These are phyloP conservation scores for Endocalyx cinctus DNA, from an alignment of 2,329 filamentous ascomycete genomes.

Conservation along the genomic window DNA sequence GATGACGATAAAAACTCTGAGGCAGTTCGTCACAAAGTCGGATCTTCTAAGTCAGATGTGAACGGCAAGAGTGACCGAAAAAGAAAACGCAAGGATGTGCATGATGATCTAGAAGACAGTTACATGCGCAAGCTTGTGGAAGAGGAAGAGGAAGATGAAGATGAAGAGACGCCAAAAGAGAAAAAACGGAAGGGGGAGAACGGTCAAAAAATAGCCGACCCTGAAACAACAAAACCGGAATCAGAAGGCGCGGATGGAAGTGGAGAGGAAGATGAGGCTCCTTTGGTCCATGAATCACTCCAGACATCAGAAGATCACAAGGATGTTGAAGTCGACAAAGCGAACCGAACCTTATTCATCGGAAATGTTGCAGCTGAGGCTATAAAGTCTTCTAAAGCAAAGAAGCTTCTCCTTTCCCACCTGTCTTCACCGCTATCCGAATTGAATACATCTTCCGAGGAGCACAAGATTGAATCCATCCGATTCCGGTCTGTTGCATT, in stretches of 20 bases:
- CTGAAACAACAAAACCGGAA: constrained; percentile 18
- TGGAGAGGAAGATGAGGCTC: constrained; percentile 35
- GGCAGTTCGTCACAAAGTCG: too few species aligned
- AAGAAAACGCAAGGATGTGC: constrained; percentile 62
- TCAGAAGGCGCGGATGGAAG: too few species aligned
- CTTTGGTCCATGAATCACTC: constrained; percentile 54
- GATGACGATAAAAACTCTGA: constrained; percentile 38
- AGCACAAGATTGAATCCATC: constrained; percentile 80
- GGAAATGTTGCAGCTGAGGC: constrained; percentile 83
- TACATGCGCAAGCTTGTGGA: constrained; percentile 64
- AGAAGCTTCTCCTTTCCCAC: constrained; percentile 72
- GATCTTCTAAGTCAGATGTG: too few species aligned
- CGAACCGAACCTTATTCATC: constrained; percentile 84
- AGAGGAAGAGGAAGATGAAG: constrained; percentile 54
- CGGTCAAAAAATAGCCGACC: constrained; percentile 5
- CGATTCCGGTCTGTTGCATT: constrained; percentile 94
- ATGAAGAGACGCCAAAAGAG: constrained; percentile 46
- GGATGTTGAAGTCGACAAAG: constrained; percentile 70
- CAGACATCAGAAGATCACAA: constrained; percentile 42
- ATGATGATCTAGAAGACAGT: constrained; percentile 65
- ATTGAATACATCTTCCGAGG: constrained; percentile 40
- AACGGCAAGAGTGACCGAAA: constrained; percentile 53
- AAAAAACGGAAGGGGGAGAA: constrained; percentile 49
- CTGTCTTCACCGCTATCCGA: constrained; percentile 68
- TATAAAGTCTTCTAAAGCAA: constrained; percentile 75